Base-by-base conservation (phyloP, 805 yeast genomes). In the Blastobotrys parvus region DNA sequence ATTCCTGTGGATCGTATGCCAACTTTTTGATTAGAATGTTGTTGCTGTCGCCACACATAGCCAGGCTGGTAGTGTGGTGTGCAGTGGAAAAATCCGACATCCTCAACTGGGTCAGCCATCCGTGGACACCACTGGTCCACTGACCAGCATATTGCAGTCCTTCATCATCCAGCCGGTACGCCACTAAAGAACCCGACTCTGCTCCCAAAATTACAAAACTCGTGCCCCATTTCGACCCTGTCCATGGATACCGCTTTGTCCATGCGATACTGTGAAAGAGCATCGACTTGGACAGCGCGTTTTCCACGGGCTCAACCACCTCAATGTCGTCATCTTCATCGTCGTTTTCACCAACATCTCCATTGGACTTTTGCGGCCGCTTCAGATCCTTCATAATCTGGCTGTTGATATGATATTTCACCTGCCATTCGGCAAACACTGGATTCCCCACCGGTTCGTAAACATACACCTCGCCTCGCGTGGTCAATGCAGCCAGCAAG, bases 191-290 rank as follows among this genome's bases (percentile, higher is more conserved):
- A 7, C 57, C 57, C 10, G 45, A 19, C 35, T 53, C 55, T 3
- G 45, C 21, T n/a, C 55, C 54, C 15, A 53, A 31, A n/a, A 51
- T 45, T 10, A 51, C 20, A 32, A 44, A 50, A 2, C 49, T 29
- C 16, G 47, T 35, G 8, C 57, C 57, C 57, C 57, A 53, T 16
- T 39, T 41, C 7, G 43, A 35, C 11, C 31, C 40, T 4, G 25
- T n/a, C 15, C 42, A 17, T 2, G 30, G 22, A 21, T 25, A 36
- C 3, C 35, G 32, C 1, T 30, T 18, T 6, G 51, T 42, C 55
- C 55, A 51, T 5, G 47, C 44, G 3, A 51, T 35, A 15, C 45
- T 31, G 36, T 49, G 53, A 8, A 45, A 19, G 16, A 51, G 34
- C 19, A 42, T 25, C 32, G 30, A 19, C 27, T 29, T 33, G 19